Evolutionary conservation across 495 filamentous ascomycete genomes (phyloP), one percentile per base, ranked within the genome.

Genomic region (Glonium stellatum): DNA sequence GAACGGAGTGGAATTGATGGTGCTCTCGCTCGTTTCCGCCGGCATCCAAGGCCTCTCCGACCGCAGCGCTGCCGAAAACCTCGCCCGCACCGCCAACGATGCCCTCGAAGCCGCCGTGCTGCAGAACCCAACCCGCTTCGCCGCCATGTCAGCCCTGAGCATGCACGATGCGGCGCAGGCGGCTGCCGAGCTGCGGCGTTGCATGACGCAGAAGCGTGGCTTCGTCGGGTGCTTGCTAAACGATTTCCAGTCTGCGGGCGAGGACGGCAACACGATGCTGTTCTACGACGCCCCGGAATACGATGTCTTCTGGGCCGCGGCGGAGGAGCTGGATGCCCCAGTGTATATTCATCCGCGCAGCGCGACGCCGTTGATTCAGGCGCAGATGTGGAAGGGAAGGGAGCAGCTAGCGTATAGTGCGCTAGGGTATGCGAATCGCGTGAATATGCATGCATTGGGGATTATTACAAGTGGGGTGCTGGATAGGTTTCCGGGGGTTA

Each of bases 221-320:
- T 83, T 86, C 73, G 75, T 77, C 31, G 84, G 83, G 5, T 76
- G 80, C 4, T 72, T 87, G 18, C 70, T 86, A 4, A 85, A 86
- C 65, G 82, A 85, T 69, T 82, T 76, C 4, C 77, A 80, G 44
- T 71, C 73, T 9, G 70, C 74, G 18, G 79, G 76, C 18, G 66
- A 67, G 0, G 77, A 79, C 46, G 78, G 78, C 15, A 78, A 82
- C 61, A 76, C 75, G 22, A 81, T 79, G 71, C 76, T 81, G 64
- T 84, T 80, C 72, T 87, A 83, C 68, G 83, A 85, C 59, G 72
- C 76, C 34, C 67, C 73, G 0, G 73, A 75, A 36, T 85, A 79
- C 70, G 75, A 82, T 54, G 66, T 76, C 9, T 87, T 86, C 72
- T 86, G 82, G 83, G 56, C 72, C 31, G 75, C 76, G 0, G 74